Evolutionary conservation across 148 eudicot species (phyloP).

Genomic region (Talinum fruticosum): DNA sequence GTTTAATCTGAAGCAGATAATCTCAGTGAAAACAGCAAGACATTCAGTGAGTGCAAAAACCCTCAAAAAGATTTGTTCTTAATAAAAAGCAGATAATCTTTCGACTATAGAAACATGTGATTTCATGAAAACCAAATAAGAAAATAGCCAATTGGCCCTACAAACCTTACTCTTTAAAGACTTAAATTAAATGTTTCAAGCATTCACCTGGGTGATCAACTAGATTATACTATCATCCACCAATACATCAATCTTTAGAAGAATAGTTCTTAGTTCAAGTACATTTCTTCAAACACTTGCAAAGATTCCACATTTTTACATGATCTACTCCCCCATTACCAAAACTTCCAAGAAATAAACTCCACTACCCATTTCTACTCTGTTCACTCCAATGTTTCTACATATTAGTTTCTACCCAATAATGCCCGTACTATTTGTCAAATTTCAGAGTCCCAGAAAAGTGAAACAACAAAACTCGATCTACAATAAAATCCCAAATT

Average conservation of each 20-base stretch:
- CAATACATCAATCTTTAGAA: neutral
- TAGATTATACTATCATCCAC: neutral
- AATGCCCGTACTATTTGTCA: neutral
- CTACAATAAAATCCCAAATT: neutral
- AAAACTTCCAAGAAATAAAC: neutral
- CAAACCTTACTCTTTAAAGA: neutral
- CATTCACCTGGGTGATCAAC: neutral
- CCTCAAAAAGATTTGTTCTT: too few species aligned
- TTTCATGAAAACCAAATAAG: neutral
- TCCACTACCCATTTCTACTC: neutral
- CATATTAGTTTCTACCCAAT: slow-evolving; percentile 8
- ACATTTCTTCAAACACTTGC: neutral
- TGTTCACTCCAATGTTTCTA: slow-evolving; percentile 7
- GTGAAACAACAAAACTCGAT: slow-evolving; percentile 5
- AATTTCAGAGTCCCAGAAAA: neutral
- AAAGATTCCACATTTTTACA: neutral
- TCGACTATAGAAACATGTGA: neutral
- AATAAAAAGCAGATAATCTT: too few species aligned
- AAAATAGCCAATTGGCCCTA: neutral
- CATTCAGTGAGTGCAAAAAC: too few species aligned
- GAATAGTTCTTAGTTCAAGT: neutral
- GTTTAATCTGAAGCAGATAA: too few species aligned
- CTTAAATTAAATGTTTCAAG: too few species aligned
- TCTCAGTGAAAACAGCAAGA: too few species aligned
- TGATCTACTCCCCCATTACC: neutral